Conservation (phyloP, 331 rosid species). For the Malus hybrid region DNA sequence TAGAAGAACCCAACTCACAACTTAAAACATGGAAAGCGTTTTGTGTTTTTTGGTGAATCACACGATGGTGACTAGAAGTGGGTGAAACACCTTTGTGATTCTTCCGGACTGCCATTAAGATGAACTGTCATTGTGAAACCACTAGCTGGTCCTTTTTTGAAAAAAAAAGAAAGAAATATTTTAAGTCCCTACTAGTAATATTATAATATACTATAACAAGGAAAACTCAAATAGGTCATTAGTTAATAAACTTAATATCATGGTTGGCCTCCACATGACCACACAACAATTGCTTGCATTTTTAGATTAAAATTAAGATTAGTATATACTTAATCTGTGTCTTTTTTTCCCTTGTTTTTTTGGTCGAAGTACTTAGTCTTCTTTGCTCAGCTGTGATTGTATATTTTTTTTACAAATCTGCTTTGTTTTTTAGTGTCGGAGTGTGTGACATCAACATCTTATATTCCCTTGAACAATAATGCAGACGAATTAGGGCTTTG, state of each 20-base stretch:
- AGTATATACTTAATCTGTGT: not conserved
- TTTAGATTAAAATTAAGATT: not conserved
- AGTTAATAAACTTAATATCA: not conserved
- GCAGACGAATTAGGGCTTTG: not conserved
- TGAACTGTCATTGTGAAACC: too few relatives aligned
- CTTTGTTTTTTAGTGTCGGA: not conserved
- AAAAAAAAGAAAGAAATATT: too few relatives aligned
- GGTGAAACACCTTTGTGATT: too few relatives aligned
- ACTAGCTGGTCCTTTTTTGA: too few relatives aligned
- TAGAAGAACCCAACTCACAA: not conserved
- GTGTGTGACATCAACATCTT: not conserved
- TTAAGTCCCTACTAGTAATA: not conserved
- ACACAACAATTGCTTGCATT: not conserved
- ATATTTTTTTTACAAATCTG: not conserved
- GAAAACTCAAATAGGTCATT: not conserved
- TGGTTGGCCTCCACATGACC: not conserved
- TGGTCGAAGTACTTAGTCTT: not conserved
- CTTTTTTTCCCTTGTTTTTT: not conserved
- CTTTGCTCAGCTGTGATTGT: not conserved
- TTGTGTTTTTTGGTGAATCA: too few relatives aligned
- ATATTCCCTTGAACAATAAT: not conserved
- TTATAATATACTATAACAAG: not conserved
- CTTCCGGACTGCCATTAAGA: too few relatives aligned
- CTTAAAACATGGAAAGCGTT: not conserved
- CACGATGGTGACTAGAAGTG: too few relatives aligned